Conservation (phyloP, 2,329 filamentous ascomycete genomes). For the Diaporthe ilicicola region DNA sequence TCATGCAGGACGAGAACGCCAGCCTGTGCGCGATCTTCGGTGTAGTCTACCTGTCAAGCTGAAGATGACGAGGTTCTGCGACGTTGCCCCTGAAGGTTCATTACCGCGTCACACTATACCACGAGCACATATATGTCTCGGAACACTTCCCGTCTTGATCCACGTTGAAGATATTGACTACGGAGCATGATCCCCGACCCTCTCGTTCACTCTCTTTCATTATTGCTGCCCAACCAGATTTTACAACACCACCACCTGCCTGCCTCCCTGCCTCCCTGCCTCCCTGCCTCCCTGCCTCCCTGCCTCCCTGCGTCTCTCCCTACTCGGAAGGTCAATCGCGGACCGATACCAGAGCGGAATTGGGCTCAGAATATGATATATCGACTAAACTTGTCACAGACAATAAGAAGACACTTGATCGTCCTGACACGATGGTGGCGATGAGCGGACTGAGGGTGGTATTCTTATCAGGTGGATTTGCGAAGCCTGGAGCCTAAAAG, state of each 20-base stretch:
- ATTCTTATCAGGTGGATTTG: neutral
- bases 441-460: neutral
- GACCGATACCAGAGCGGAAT: neutral
- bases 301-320: neutral
- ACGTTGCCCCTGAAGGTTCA: neutral
- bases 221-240: neutral
- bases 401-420: neutral
- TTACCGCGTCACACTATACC: constrained; percentile 18
- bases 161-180: constrained; percentile 1
- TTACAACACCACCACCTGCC: neutral
- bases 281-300: neutral
- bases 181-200: constrained; percentile 6
- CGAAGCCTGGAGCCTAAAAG: neutral
- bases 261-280: neutral
- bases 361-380: constrained; percentile 19
- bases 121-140: constrained; percentile 21
- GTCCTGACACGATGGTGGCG: neutral
- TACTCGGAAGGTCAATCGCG: neutral
- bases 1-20: neutral
- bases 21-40: neutral
- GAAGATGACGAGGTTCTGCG: neutral
- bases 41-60: neutral
- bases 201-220: neutral
- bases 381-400: constrained; percentile 17
- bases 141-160: constrained; percentile 13